These are phyloP conservation scores for Plectosphaerella cucumerina DNA, from an alignment of 2,329 filamentous ascomycete species.

Conservation along the genomic window DNA sequence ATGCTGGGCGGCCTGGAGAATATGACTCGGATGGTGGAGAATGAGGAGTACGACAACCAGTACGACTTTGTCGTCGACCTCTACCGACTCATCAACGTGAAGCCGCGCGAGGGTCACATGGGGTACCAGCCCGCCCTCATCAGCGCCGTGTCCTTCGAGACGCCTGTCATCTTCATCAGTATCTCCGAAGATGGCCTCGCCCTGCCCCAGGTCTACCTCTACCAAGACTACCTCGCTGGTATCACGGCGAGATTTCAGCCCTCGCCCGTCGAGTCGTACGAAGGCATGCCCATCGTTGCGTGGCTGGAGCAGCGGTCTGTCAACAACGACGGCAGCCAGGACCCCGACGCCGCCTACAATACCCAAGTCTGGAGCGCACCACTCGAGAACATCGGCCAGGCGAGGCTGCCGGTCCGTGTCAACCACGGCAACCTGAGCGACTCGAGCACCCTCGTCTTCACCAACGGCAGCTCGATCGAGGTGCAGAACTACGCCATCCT, in stretches of 20 bases:
- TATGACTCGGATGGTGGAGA: conserved; percentile 10
- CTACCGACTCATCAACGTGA: conserved; percentile 11
- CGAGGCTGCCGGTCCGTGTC: neutral
- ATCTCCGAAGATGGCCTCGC: conserved; percentile 12
- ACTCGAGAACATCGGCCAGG: conserved; percentile 2
- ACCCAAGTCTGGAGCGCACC: conserved; percentile 7
- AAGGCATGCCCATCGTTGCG: conserved; percentile 2
- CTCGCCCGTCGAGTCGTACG: conserved; percentile 6
- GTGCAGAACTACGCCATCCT: conserved; percentile 8
- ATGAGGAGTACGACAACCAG: conserved; percentile 11
- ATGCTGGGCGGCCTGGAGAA: conserved; percentile 14
- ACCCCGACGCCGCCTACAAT: conserved; percentile 14
- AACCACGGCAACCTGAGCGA: conserved; percentile 6
- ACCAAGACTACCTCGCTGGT: conserved; percentile 9
- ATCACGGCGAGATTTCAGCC: conserved; percentile 2
- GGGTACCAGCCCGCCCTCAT: conserved; percentile 6
- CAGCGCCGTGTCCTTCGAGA: conserved; percentile 6
- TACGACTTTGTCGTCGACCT: conserved; percentile 13
- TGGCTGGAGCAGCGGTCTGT: conserved; percentile 10
- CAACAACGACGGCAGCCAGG: conserved; percentile 11
- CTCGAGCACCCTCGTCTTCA: conserved; percentile 9
- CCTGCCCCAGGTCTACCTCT: conserved; percentile 10
- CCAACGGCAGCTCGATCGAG: conserved; percentile 7
- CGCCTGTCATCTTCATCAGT: conserved; percentile 10
- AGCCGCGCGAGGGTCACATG: conserved; percentile 13